A percentile compares a stretch with the other conserved stretches of the same genome.
These are phyloP conservation scores for Podaxis carcinomalis DNA, from an alignment of 768 basidiomycete species.

Conservation along the genomic window DNA sequence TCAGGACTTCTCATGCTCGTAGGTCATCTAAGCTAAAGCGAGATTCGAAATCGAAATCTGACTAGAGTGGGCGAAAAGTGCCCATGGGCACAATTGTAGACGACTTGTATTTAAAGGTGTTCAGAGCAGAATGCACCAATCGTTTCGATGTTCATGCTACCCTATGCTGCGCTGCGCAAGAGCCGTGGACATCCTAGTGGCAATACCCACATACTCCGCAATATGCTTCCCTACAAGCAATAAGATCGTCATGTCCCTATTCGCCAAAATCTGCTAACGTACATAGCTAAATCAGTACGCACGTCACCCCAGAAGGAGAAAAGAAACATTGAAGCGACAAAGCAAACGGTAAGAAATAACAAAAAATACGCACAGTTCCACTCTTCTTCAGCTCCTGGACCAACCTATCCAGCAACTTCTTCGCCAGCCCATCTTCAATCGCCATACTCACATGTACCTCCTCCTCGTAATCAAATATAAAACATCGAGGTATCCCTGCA, in stretches of 20 bases:
- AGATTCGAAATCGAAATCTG: not conserved
- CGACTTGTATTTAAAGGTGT: no score
- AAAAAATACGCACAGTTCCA: slow-evolving; percentile 58
- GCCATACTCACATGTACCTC: slow-evolving; percentile 99
- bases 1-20: not conserved
- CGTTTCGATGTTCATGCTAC: slow-evolving; percentile 98
- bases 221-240: slow-evolving; percentile 98
- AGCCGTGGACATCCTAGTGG: slow-evolving; percentile 92
- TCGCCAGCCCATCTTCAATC: slow-evolving; percentile 71
- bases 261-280: slow-evolving; percentile 63
- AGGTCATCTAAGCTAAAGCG: not conserved
- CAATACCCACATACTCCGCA: slow-evolving; percentile 89
- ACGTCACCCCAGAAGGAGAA: not conserved
- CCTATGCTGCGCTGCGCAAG: slow-evolving; percentile 93
- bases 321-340: not conserved
- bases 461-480: slow-evolving; percentile 96
- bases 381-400: slow-evolving; percentile 73
- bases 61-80: not conserved
- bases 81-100: no score
- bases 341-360: not conserved
- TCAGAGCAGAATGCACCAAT: slow-evolving; percentile 44
- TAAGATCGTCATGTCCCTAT: slow-evolving; percentile 88
- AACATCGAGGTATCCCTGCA: slow-evolving; percentile 88
- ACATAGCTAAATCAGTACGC: no score
- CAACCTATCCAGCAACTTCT: slow-evolving; percentile 66